phyloP scores from a whole-genome alignment of 2,329 filamentous ascomycete species.

The Fusarium caatingaense region DNA sequence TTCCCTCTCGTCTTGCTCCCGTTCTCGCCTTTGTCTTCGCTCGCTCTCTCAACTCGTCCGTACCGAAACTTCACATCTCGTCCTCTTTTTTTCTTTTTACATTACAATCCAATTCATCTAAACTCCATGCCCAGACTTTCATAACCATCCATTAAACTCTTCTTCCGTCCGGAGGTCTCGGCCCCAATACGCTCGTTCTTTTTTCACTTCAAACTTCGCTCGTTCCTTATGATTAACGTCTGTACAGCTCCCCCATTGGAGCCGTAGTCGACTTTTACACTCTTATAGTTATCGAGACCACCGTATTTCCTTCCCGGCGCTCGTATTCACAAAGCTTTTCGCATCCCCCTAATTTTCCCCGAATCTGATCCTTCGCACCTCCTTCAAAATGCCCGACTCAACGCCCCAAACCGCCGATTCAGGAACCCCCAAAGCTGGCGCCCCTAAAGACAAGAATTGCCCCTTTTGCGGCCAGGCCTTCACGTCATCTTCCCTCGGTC shows the following conservation, averaged over 20 bases:
- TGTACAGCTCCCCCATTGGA: conserved; percentile 46
- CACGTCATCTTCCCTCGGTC: conserved; percentile 91
- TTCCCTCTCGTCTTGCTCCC: conserved; percentile 8
- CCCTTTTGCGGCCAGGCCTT: conserved; percentile 90
- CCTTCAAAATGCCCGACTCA: conserved; percentile 50
- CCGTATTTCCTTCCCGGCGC: conserved; percentile 10
- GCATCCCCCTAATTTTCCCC: conserved; percentile 8
- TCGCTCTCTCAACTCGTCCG: conserved; percentile 24
- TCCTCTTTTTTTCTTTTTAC: conserved; percentile 1
- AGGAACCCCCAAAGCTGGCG: conserved; percentile 54
- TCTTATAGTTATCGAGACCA: conserved; percentile 31
- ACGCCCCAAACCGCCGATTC: conserved; percentile 52
- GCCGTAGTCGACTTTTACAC: conserved; percentile 39
- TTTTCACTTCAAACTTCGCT: conserved; percentile 36
- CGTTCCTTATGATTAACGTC: conserved; percentile 48
- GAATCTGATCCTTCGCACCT: conserved; percentile 17
- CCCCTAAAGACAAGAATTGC: conserved; percentile 86
- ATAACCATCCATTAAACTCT: conserved; percentile 14
- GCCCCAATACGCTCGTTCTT: conserved; percentile 48
- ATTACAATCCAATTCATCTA: not conserved
- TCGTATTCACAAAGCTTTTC: conserved; percentile 22
- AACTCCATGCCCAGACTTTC: conserved; percentile 14
- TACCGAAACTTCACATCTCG: conserved; percentile 1
- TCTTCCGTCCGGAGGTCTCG: conserved; percentile 38
- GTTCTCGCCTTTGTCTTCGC: conserved; percentile 10